Evolutionary conservation across 805 yeast species (phyloP).

Genomic region (Yamadazyma paraphyllophila): DNA sequence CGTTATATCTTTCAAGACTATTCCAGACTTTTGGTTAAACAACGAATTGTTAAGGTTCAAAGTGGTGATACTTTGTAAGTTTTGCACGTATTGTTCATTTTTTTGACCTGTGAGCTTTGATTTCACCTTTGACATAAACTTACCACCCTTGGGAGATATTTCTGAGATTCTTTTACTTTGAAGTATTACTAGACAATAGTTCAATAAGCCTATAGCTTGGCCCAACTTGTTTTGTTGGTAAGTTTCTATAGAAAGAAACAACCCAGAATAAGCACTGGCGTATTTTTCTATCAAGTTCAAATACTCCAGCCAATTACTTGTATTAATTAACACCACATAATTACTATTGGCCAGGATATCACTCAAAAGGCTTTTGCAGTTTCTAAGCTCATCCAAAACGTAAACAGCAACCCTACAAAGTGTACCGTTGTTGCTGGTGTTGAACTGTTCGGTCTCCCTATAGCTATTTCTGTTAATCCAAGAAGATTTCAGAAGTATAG

Average conservation of each 20-base stretch:
- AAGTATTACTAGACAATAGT: constrained; percentile 32
- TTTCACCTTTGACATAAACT: constrained; percentile 20
- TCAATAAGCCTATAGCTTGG: constrained; percentile 44
- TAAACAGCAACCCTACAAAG: constrained; percentile 46
- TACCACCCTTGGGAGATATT: constrained; percentile 9
- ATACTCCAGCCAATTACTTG: constrained; percentile 28
- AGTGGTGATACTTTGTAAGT: constrained; percentile 33
- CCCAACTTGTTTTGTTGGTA: constrained; percentile 47
- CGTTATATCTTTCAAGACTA: constrained; percentile 34
- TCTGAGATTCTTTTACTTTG: constrained; percentile 31
- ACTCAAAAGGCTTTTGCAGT: constrained; percentile 20
- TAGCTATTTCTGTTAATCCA: constrained; percentile 32
- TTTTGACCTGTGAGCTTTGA: constrained; percentile 26
- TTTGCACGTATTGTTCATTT: constrained; percentile 30
- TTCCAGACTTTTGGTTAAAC: constrained; percentile 33
- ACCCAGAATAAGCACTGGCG: constrained; percentile 42
- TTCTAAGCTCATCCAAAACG: constrained; percentile 32
- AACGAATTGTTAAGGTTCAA: constrained; percentile 34
- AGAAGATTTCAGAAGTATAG: constrained; percentile 37
- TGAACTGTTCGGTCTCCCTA: constrained; percentile 19
- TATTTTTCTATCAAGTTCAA: constrained; percentile 31
- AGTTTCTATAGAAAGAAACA: constrained; percentile 43
- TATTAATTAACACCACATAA: constrained; percentile 7
- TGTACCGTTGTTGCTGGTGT: constrained; percentile 33
- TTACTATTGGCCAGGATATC: constrained; percentile 11